Evolutionary conservation across 2,329 filamentous ascomycete species (phyloP).

Genomic region (Blumeriella jaapii): DNA sequence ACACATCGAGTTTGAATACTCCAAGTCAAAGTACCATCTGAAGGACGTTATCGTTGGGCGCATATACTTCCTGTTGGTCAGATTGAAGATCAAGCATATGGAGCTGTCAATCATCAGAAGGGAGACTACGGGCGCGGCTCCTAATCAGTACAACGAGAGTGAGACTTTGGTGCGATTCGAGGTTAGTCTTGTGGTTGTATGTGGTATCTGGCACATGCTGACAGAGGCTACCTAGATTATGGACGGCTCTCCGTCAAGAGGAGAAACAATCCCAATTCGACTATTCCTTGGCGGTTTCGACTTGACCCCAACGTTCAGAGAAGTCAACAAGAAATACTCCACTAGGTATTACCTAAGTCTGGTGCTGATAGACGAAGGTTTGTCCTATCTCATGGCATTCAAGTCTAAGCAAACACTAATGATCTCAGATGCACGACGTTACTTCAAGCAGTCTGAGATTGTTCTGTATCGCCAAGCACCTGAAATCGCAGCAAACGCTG

Average conservation of each 20-base stretch:
- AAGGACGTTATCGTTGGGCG: slow-evolving; percentile 98
- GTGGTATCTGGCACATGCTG: background rate
- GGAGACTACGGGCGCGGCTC: slow-evolving; percentile 90
- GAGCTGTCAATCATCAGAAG: slow-evolving; percentile 94
- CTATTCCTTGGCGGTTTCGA: slow-evolving; percentile 97
- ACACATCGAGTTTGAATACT: slow-evolving; percentile 99
- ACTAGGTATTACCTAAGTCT: slow-evolving; percentile 95
- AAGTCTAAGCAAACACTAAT: slow-evolving; percentile 10
- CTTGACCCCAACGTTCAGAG: slow-evolving; percentile 92
- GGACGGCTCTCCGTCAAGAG: slow-evolving; percentile 94
- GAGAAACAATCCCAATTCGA: slow-evolving; percentile 88
- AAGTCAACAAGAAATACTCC: slow-evolving; percentile 99
- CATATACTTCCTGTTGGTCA: slow-evolving; percentile 95
- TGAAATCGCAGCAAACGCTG: slow-evolving; percentile 33
- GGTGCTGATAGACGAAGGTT: slow-evolving; percentile 90
- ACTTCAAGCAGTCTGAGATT: slow-evolving; percentile 99
- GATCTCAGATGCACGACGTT: slow-evolving; percentile 73
- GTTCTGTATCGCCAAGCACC: slow-evolving; percentile 81
- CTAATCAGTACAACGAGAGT: slow-evolving; percentile 99
- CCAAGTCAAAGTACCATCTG: slow-evolving; percentile 96
- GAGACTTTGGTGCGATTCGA: slow-evolving; percentile 96
- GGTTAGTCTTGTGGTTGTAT: slow-evolving; percentile 34
- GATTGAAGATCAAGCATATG: slow-evolving; percentile 99
- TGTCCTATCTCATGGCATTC: slow-evolving; percentile 1
- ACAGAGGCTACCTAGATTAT: slow-evolving; percentile 66